Evolutionary conservation across 2,329 filamentous ascomycete genomes (phyloP).

Genomic region (Ascochyta pisi): DNA sequence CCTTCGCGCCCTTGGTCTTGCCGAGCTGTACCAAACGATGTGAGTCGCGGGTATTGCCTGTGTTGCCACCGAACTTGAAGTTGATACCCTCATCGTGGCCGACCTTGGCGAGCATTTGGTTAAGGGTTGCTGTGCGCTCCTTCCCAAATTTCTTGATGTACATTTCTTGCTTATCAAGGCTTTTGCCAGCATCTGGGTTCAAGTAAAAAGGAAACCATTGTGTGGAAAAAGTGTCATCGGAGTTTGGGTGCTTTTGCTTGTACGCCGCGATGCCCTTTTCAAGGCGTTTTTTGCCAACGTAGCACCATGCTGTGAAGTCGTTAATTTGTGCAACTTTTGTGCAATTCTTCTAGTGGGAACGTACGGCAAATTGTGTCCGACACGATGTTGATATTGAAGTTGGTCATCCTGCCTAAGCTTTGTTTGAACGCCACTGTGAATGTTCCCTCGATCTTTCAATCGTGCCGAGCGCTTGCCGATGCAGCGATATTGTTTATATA

Average conservation of each 20-base stretch:
- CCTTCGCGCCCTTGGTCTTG: constrained; percentile 60
- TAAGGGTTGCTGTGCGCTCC: constrained; percentile 65
- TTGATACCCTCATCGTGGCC: constrained; percentile 73
- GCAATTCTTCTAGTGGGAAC: constrained; percentile 24
- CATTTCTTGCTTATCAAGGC: constrained; percentile 61
- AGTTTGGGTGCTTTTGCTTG: constrained; percentile 65
- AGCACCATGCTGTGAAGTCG: constrained; percentile 58
- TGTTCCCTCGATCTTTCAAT: constrained; percentile 1
- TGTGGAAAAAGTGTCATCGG: constrained; percentile 72
- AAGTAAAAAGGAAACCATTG: constrained; percentile 84
- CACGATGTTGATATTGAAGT: constrained; percentile 75
- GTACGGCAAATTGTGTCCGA: constrained; percentile 83
- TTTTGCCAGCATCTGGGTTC: constrained; percentile 67
- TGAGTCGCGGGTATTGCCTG: constrained; percentile 79
- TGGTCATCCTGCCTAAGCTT: constrained; percentile 50
- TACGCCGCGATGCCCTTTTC: constrained; percentile 73
- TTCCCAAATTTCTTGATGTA: constrained; percentile 71
- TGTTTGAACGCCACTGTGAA: constrained; percentile 46
- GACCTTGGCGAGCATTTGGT: constrained; percentile 62
- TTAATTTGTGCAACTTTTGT: constrained; percentile 3
- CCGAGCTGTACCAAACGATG: constrained; percentile 75
- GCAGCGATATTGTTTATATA: constrained; percentile 19
- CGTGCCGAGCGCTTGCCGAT: constrained; percentile 4
- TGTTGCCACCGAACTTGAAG: constrained; percentile 74
- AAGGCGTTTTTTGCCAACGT: constrained; percentile 79